These are phyloP conservation scores for Alternaria sp. DNA, from an alignment of 2,329 filamentous ascomycete species.

Conservation along the genomic window DNA sequence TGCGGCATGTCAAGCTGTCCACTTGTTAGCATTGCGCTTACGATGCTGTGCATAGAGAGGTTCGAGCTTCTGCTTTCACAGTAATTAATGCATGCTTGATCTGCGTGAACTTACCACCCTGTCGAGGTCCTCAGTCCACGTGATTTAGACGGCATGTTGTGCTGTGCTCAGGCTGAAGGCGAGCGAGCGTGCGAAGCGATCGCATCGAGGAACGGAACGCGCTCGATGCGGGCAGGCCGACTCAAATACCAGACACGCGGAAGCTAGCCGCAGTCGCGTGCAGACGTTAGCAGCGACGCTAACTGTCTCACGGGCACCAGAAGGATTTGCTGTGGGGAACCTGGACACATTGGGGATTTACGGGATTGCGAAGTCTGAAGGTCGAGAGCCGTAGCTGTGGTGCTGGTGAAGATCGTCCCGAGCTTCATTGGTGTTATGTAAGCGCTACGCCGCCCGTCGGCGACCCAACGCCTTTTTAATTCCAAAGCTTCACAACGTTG, in stretches of 20 bases:
- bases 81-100: background rate
- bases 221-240: conserved; percentile 14
- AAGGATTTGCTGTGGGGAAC: conserved; percentile 3
- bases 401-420: background rate
- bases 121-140: conserved; percentile 54
- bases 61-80: background rate
- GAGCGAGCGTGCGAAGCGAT: background rate
- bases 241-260: conserved; percentile 4
- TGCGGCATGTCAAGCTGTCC: conserved; percentile 53
- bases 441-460: background rate
- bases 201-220: conserved; percentile 11
- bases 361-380: background rate
- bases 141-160: conserved; percentile 49
- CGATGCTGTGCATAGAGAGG: background rate
- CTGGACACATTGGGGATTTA: background rate
- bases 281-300: background rate
- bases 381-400: background rate
- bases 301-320: background rate
- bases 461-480: background rate
- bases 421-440: background rate
- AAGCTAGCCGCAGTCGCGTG: conserved; percentile 14
- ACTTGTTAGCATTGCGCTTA: conserved; percentile 7
- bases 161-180: conserved; percentile 4
- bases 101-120: conserved; percentile 46
- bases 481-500: background rate